Base-by-base conservation (phyloP, 768 basidiomycete species). In the Lentinula edodes region DNA sequence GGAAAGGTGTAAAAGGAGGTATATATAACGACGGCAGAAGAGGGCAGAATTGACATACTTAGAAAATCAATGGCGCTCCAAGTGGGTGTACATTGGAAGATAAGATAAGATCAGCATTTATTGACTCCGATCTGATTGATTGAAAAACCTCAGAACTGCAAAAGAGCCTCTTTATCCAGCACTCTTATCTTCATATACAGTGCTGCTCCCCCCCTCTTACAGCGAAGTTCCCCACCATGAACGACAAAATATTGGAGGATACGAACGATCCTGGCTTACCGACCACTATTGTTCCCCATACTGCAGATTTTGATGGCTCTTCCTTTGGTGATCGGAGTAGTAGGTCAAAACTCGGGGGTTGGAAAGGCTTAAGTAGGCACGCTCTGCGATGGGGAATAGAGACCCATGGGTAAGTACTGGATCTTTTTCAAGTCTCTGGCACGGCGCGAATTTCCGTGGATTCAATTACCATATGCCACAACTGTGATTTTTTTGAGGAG, bases 331-430 rank as follows among this genome's bases (percentile, higher is more conserved):
- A 1, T 48, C 46, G 18, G 20, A 2, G 15, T 45, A 48, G 20
- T 48, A 20, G 18, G 23, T 18, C 18, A 23, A 48, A 23, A 23
- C 16, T 18, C 20, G 20, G 51, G 13, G 51, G 51, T 38, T 56
- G 38, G 41, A 56, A 34, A 28, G 23, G 32, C 2, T 35, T 59
- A 13, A 45, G 32, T 45, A 57, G 53, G 4, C 18, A 23, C 16
- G 52, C 38, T 12, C 52, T 61, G 42, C 23, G 34, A 16, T 72
- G 70, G 69, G 72, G 72, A 1, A 63, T 74, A 23, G 73, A 74
- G 54, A 73, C 71, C 12, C 71, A 69, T 58, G 72, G 71, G 73
- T 72, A 32, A 36, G 57, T 57, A 39, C 13, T 39, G 6, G 9
- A 8, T n/a, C 13, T 6, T 7, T 48, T 28, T 28, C 23, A 48